Evolutionary conservation across 75 land plant genomes (phyloP).

Genomic region (Picea sitchensis): DNA sequence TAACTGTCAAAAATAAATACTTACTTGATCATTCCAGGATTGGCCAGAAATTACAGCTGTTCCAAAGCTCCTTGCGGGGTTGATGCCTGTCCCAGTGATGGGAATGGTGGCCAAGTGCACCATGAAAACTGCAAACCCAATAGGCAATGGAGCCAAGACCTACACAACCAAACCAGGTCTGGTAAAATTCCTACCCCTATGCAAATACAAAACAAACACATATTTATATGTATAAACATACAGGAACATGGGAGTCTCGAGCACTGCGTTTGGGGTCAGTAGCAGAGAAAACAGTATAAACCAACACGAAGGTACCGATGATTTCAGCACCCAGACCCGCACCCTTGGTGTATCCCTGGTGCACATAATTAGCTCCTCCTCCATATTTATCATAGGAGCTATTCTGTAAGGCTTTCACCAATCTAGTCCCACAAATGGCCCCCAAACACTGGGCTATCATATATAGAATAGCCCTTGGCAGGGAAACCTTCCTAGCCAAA

Average conservation of each 20-base stretch:
- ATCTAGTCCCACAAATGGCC: slow-evolving; percentile 36
- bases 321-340: slow-evolving; percentile 41
- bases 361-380: slow-evolving; percentile 39
- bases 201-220: background rate
- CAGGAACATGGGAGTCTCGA: slow-evolving; percentile 48
- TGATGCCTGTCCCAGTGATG: slow-evolving; percentile 1
- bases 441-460: slow-evolving; percentile 52
- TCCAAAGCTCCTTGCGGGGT: slow-evolving; percentile 3
- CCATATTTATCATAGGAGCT: slow-evolving; percentile 21
- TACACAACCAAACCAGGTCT: background rate
- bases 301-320: slow-evolving; percentile 45
- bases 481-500: slow-evolving; percentile 37
- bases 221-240: background rate
- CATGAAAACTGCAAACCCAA: background rate
- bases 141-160: slow-evolving; percentile 2
- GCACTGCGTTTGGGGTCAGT: slow-evolving; percentile 50
- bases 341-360: slow-evolving; percentile 30
- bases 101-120: background rate
- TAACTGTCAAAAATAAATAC: background rate
- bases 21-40: background rate
- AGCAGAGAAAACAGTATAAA: slow-evolving; percentile 51
- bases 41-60: background rate
- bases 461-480: slow-evolving; percentile 38
- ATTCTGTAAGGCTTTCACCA: slow-evolving; percentile 38
- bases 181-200: background rate